Percentiles rank a stretch among this genome's conserved stretches.
Evolutionary conservation across 2,329 filamentous ascomycete species (phyloP).

Genomic region (Aspergillus amoenus): DNA sequence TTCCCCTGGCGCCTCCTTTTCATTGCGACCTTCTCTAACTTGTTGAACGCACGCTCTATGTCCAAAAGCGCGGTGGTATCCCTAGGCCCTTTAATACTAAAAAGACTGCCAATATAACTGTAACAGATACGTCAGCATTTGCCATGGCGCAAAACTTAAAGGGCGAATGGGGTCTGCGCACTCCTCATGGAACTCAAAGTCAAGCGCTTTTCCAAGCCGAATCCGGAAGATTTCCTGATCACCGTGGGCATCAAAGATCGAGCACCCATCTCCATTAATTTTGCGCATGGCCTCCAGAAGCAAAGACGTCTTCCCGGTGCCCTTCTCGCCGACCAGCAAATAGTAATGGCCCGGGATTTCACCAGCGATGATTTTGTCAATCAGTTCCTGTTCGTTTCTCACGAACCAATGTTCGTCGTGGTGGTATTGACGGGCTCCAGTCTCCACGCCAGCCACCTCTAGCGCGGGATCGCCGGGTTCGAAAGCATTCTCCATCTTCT

Average conservation of each 20-base stretch:
- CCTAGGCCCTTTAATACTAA: constrained; percentile 87
- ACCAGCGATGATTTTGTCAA: constrained; percentile 82
- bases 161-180: constrained; percentile 48
- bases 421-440: constrained; percentile 37
- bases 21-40: constrained; percentile 92
- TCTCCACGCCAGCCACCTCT: constrained; percentile 65
- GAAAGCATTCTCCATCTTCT: constrained; percentile 92
- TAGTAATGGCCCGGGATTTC: constrained; percentile 78
- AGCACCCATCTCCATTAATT: constrained; percentile 80
- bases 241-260: constrained; percentile 95
- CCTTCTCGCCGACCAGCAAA: constrained; percentile 90
- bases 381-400: constrained; percentile 75
- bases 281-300: constrained; percentile 93
- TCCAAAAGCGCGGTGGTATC: constrained; percentile 91
- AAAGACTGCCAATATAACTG: constrained; percentile 78
- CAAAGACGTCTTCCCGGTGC: constrained; percentile 96
- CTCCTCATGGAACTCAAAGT: constrained; percentile 97
- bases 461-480: constrained; percentile 86
- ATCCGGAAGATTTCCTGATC: constrained; percentile 95
- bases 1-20: constrained; percentile 57
- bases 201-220: constrained; percentile 85
- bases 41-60: constrained; percentile 96
- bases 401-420: constrained; percentile 71
- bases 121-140: constrained; percentile 13
- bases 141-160: neutral